phyloP scores from a whole-genome alignment of 23 red algal species.

The Gracilaria gracilis region DNA sequence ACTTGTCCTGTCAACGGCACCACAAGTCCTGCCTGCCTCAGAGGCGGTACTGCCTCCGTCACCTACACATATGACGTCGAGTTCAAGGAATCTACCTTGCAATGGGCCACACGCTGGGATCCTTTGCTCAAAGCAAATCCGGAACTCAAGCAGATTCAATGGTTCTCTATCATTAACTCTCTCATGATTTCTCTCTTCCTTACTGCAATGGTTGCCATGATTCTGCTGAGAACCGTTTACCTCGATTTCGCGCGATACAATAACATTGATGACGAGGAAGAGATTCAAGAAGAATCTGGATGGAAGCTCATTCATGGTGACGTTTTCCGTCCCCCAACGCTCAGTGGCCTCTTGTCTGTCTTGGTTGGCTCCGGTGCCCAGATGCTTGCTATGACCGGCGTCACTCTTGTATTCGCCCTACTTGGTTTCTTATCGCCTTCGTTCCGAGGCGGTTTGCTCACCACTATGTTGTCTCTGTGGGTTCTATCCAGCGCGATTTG shows the following conservation, averaged over 20 bases:
- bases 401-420: slow-evolving; percentile 85
- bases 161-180: slow-evolving; percentile 98
- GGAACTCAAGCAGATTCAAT: slow-evolving; percentile 83
- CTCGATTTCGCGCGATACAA: slow-evolving; percentile 97
- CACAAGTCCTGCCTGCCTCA: slow-evolving; percentile 28
- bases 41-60: slow-evolving; percentile 39
- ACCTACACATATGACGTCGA: slow-evolving; percentile 89
- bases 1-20: slow-evolving; percentile 36
- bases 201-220: slow-evolving; percentile 92
- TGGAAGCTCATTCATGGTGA: slow-evolving; percentile 99
- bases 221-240: slow-evolving; percentile 90
- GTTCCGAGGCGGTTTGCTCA: slow-evolving; percentile 92
- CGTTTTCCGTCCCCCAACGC: slow-evolving; percentile 88
- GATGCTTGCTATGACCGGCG: slow-evolving; percentile 72
- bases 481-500: slow-evolving; percentile 73
- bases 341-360: slow-evolving; percentile 77
- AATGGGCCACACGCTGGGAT: slow-evolving; percentile 97
- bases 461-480: slow-evolving; percentile 87
- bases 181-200: slow-evolving; percentile 92
- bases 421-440: slow-evolving; percentile 93
- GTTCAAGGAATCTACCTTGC: slow-evolving; percentile 82
- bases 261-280: slow-evolving; percentile 92
- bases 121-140: slow-evolving; percentile 82
- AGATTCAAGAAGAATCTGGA: slow-evolving; percentile 92
- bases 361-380: slow-evolving; percentile 87